Base-by-base conservation (phyloP, 441 rosid species). In the Daphne laureola region DNA sequence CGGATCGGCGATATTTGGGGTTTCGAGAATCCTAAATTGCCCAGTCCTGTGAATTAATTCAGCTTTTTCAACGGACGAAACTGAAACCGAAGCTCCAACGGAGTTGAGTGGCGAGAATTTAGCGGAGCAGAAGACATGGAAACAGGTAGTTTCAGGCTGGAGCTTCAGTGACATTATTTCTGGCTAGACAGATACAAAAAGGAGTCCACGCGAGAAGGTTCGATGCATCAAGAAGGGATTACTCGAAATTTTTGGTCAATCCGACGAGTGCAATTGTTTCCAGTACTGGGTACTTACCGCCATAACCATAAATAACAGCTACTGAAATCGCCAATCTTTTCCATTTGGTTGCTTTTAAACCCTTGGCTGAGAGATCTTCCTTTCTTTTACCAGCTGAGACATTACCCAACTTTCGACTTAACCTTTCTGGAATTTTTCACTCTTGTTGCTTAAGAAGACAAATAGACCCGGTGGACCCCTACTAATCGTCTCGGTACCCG, bases 121-220 rank as follows among this genome's bases (percentile, higher is more conserved):
- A 1, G 78, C 26, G 14, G 81, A 76, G 54, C 74, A 68, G 13
- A 77, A 64, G 44, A 72, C 8, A 31, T 53, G 72, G 71, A 82
- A 75, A 65, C 75, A 70, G 63, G 60, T 54, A 51, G 73, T 65
- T 55, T 80, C 82, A 18, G 72, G 56, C 54, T 76, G 82, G 51
- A 80, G 64, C 56, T 82, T 86, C 52, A 65, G 63, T 51, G 74
- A 73, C 93, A 86, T 89, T 50, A 86, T 89, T 50, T 43, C 17
- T 42, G 13, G 1, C 8, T 12, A 1, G 15, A 16, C 44, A 11
- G 15, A 16, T 25, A 41, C 25, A 48, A 58, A 6, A 31, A 21
- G 43, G 1, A 14, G n/a, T 44, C 23, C 17, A n/a, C 14, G 15
- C 17, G 47, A 9, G 38, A 31, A 31, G 38, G 7, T 0, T 8